Base-by-base conservation (phyloP, 768 basidiomycete species). In the Lactarius indigo region DNA sequence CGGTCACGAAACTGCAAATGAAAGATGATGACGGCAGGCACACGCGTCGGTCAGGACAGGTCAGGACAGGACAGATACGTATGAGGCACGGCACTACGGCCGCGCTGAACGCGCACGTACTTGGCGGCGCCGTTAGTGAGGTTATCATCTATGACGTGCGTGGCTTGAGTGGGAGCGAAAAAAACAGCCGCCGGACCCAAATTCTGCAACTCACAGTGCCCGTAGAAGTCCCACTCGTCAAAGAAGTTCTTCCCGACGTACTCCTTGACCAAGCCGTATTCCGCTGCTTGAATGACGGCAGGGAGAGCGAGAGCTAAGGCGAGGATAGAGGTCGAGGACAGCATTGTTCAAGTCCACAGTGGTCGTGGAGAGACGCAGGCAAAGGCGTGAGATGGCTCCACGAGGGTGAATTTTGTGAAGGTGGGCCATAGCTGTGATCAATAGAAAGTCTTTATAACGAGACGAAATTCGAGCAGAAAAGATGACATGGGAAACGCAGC, bases 51-150 rank as follows among this genome's bases (percentile, higher is more conserved):
- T 50, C 47, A 50, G 47, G 42, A 30, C n/a, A n/a, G 10, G 23
- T 50, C 47, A 50, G 47, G 18, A 5, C 37, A 39, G 37, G 37
- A 39, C 37, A 57, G 64, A 23, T 64, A 58, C 62, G n/a, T n/a
- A 17, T 9, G 15, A 55, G 30, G 35, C 39, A 20, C 50, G n/a
- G n/a, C n/a, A n/a, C n/a, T n/a, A 57, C 41, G 7, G 26, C n/a
- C n/a, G 54, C 57, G 23, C 54, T 8, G 42, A 65, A 54, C 13
- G 18, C n/a, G 18, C 35, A 73, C 77, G 57, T 70, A 87, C 83
- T 79, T 79, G 18, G 78, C 81, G 73, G 90, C 84, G 64, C 88
- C 87, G 64, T 86, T 86, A 20, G 88, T 90, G 3, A 89, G 77
- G 70, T 90, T 88, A 74, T 91, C 90, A 65, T 79, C 87, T 90